Conservation (phyloP, 495 filamentous ascomycete genomes). For the Neurospora intermedia region DNA sequence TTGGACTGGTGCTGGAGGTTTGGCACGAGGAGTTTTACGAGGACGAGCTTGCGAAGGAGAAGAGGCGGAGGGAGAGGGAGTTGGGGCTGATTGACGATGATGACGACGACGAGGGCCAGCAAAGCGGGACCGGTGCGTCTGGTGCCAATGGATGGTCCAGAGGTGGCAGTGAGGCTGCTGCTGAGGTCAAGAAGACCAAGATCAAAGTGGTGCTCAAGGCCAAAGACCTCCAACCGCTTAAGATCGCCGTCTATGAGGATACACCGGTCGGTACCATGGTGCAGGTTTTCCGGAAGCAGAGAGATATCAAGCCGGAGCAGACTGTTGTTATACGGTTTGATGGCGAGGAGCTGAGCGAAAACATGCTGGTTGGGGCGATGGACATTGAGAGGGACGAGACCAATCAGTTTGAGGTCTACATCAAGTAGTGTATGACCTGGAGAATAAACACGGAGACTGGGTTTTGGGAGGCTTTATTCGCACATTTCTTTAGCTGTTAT, state of each 20-base stretch:
- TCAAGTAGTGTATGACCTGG: slow-evolving; percentile 31
- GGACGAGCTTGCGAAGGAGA: slow-evolving; percentile 31
- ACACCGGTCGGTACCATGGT: slow-evolving; percentile 29
- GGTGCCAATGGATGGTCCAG: background rate
- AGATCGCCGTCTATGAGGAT: slow-evolving; percentile 24
- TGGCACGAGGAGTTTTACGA: slow-evolving; percentile 54
- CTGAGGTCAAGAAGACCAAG: slow-evolving; percentile 35
- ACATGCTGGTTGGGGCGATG: slow-evolving; percentile 50
- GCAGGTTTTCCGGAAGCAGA: slow-evolving; percentile 26
- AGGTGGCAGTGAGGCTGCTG: slow-evolving; percentile 5
- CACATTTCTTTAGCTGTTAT: background rate
- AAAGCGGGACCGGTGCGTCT: background rate
- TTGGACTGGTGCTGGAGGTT: slow-evolving; percentile 55
- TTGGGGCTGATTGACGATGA: slow-evolving; percentile 17
- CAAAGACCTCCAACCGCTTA: slow-evolving; percentile 26
- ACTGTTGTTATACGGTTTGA: slow-evolving; percentile 64
- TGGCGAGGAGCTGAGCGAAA: slow-evolving; percentile 59
- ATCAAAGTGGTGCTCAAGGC: slow-evolving; percentile 46
- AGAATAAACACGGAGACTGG: background rate
- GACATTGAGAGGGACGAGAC: slow-evolving; percentile 58
- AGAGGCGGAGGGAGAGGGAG: slow-evolving; percentile 20
- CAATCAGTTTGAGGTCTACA: slow-evolving; percentile 67
- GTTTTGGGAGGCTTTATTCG: background rate
- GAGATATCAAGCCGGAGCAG: slow-evolving; percentile 28
- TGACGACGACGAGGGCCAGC: slow-evolving; percentile 1